Percentiles rank a stretch among this genome's conserved stretches.
Conservation (phyloP, 1,284 basidiomycete species). For the Earliella scabrosa region DNA sequence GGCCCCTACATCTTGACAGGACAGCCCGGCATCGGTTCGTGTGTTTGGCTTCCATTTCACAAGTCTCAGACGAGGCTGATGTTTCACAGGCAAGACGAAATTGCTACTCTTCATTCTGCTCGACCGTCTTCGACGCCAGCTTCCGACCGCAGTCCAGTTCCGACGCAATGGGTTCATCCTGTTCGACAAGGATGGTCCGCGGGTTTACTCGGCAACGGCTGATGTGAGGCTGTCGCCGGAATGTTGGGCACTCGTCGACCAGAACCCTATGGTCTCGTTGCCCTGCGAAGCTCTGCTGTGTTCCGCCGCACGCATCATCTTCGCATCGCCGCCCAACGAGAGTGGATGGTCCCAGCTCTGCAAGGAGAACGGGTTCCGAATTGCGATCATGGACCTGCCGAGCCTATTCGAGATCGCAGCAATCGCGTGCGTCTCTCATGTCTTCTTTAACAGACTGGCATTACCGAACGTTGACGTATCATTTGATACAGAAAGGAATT, state of each 20-base stretch:
- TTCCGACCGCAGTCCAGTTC: background rate
- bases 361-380: background rate
- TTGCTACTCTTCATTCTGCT: background rate
- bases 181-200: background rate
- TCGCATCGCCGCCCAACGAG: background rate
- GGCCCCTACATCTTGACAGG: background rate
- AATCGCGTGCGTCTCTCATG: background rate
- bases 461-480: background rate
- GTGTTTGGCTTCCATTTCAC: background rate
- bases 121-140: background rate
- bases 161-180: background rate
- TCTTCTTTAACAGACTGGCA: background rate
- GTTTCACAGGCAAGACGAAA: background rate
- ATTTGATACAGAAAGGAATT: background rate
- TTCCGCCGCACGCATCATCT: background rate
- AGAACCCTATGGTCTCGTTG: background rate
- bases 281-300: background rate
- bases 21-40: background rate
- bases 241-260: background rate
- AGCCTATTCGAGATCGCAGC: background rate
- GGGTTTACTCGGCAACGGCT: no score
- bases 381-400: background rate
- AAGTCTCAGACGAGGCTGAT: no score
- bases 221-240: no score
- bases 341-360: background rate